phyloP scores from a whole-genome alignment of 768 basidiomycete genomes.

The Lepiota venenata region DNA sequence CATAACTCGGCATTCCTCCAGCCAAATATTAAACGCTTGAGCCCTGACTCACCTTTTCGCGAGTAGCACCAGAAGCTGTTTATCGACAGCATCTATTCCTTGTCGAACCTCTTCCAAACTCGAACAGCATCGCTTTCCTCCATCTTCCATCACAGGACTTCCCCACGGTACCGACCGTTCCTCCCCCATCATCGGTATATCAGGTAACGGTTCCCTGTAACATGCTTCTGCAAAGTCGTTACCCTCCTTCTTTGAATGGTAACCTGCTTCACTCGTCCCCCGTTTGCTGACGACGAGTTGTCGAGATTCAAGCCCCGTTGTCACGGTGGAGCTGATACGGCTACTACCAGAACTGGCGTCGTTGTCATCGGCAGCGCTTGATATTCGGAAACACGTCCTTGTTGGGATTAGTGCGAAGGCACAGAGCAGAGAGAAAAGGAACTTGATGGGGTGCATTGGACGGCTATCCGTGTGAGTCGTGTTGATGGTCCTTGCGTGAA shows the following conservation, averaged over 20 bases:
- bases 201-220: conserved; percentile 15
- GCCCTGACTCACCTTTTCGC: conserved; percentile 19
- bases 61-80: conserved; percentile 19
- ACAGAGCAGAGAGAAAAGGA: not conserved
- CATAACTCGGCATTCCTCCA: not conserved
- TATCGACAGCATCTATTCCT: conserved; percentile 21
- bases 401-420: not conserved
- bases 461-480: not conserved
- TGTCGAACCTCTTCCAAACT: conserved; percentile 21
- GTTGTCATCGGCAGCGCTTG: not conserved
- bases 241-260: not conserved
- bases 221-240: not conserved
- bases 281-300: not conserved
- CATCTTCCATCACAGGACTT: conserved; percentile 15
- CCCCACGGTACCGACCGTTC: conserved; percentile 22
- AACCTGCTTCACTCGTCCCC: not conserved
- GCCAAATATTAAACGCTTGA: not conserved
- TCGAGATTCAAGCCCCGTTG: not conserved
- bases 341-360: not conserved
- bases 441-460: not conserved
- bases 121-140: conserved; percentile 18
- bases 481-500: not conserved
- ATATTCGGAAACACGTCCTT: not conserved
- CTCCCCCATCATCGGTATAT: conserved; percentile 12
- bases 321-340: not conserved